A percentile compares a stretch with the other conserved stretches of the same genome.
phyloP scores from a whole-genome alignment of 176 grass and related monocot genomes.

The Cocos nucifera region DNA sequence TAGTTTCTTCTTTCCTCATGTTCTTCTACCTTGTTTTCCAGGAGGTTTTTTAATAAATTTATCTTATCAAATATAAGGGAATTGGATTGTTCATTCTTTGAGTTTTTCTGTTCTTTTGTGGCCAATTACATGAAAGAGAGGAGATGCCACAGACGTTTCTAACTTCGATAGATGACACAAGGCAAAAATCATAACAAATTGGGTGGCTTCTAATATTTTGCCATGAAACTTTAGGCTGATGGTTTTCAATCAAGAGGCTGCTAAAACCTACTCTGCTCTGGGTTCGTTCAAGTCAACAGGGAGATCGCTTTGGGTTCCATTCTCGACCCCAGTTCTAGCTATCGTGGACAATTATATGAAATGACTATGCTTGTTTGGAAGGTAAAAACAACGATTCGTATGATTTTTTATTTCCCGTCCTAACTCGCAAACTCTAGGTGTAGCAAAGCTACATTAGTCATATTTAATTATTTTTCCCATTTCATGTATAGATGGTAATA shows the following conservation, averaged over 20 bases:
- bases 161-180: too few species aligned
- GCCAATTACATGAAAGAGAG: too few species aligned
- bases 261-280: slow-evolving; percentile 11
- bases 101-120: too few species aligned
- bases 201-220: background rate
- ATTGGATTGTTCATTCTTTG: background rate
- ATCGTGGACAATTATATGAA: background rate
- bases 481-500: too few species aligned
- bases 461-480: too few species aligned
- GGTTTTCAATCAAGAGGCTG: slow-evolving; percentile 8
- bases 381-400: too few species aligned
- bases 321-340: slow-evolving; percentile 7
- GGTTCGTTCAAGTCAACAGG: slow-evolving; percentile 11
- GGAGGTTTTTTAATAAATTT: background rate
- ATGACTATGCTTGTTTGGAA: too few species aligned
- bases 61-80: background rate
- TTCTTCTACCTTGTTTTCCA: background rate
- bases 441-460: too few species aligned
- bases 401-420: too few species aligned
- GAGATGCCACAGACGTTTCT: too few species aligned
- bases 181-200: background rate
- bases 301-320: slow-evolving; percentile 9
- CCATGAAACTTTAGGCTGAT: slow-evolving; percentile 3
- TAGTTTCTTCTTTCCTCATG: background rate
- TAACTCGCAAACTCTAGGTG: too few species aligned